Percentiles rank a stretch among this genome's conserved stretches.
phyloP scores from a whole-genome alignment of 352 stramenopile genomes.

The Phytophthora chlamydospora region DNA sequence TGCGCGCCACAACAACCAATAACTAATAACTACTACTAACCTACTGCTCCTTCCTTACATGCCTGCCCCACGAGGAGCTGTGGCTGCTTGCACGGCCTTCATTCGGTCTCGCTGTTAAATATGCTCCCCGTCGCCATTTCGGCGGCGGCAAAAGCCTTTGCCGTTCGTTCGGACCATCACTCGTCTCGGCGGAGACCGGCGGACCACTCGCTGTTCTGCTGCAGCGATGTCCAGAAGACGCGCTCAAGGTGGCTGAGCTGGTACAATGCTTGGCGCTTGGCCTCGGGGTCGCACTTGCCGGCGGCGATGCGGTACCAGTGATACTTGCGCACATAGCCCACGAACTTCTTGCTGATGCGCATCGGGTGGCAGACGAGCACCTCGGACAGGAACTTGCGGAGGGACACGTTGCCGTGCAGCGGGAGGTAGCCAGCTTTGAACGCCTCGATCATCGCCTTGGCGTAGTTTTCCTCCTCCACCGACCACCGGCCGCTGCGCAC shows the following conservation, averaged over 20 bases:
- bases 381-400: slow-evolving; percentile 88
- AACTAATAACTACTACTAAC: slow-evolving; percentile 21
- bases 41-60: slow-evolving; percentile 13
- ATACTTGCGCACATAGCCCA: slow-evolving; percentile 89
- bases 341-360: slow-evolving; percentile 93
- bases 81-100: slow-evolving; percentile 18
- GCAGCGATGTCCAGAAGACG: slow-evolving; percentile 65
- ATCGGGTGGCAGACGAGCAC: slow-evolving; percentile 90
- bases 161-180: slow-evolving; percentile 9
- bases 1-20: slow-evolving; percentile 9
- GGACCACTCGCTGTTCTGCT: slow-evolving; percentile 65
- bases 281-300: slow-evolving; percentile 61
- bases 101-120: slow-evolving; percentile 35
- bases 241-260: slow-evolving; percentile 56
- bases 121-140: slow-evolving; percentile 13
- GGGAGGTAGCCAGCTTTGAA: slow-evolving; percentile 78
- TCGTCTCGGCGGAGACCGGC: slow-evolving; percentile 26
- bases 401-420: slow-evolving; percentile 79
- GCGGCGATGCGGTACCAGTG: slow-evolving; percentile 83
- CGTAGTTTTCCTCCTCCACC: slow-evolving; percentile 76
- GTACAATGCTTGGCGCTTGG: slow-evolving; percentile 47
- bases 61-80: slow-evolving; percentile 6
- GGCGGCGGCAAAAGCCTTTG: neutral
- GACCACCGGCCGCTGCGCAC: slow-evolving; percentile 79
- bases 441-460: slow-evolving; percentile 83